Percentiles rank a stretch among this genome's conserved stretches.
These are phyloP conservation scores for Coprinopsis sp. DNA, from an alignment of 768 basidiomycete species.

Conservation along the genomic window DNA sequence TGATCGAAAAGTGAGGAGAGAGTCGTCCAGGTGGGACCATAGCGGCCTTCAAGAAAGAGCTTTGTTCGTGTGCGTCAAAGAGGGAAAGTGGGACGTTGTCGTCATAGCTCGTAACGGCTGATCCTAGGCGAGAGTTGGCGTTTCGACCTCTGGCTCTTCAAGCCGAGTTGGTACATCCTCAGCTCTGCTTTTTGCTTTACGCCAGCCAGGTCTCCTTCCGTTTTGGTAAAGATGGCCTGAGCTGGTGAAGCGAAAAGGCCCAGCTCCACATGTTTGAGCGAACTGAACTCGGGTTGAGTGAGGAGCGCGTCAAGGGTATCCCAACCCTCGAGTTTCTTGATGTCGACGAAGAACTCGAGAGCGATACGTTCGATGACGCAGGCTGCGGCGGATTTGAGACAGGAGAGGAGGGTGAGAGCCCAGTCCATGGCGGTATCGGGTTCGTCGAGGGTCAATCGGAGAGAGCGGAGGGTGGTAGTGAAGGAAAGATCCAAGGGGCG, in stretches of 20 bases:
- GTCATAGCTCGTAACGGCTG: constrained; percentile 28
- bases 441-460: constrained; percentile 39
- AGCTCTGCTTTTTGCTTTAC: constrained; percentile 25
- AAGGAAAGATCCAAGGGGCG: constrained; percentile 31
- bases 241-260: constrained; percentile 36
- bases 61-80: too few relatives aligned
- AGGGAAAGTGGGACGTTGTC: too few relatives aligned
- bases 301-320: constrained; percentile 31
- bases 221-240: constrained; percentile 28
- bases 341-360: constrained; percentile 39
- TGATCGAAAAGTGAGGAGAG: too few relatives aligned
- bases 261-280: constrained; percentile 33
- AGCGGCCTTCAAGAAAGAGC: too few relatives aligned
- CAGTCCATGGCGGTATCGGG: constrained; percentile 33
- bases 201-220: constrained; percentile 27
- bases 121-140: constrained; percentile 34
- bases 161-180: constrained; percentile 36
- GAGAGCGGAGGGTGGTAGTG: constrained; percentile 32
- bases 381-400: constrained; percentile 14
- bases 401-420: constrained; percentile 31
- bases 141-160: constrained; percentile 35
- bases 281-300: constrained; percentile 23
- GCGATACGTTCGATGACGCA: constrained; percentile 16
- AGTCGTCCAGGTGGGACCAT: too few relatives aligned
- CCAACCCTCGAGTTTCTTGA: constrained; percentile 33